Evolutionary conservation across 257 asterid genomes (phyloP).

Genomic region (Dorcoceras hygrometricum): DNA sequence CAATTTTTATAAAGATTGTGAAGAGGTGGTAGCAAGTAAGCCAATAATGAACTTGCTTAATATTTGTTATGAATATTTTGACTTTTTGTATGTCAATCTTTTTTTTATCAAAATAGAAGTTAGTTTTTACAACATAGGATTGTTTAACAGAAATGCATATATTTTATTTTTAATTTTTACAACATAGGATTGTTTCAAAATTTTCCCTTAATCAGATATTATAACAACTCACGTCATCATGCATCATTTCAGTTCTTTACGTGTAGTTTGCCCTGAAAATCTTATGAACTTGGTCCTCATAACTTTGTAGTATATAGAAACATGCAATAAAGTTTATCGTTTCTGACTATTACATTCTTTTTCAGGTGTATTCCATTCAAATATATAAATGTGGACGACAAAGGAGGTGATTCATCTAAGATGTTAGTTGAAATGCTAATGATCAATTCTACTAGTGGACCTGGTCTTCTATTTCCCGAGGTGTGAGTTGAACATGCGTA

Average conservation of each 20-base stretch:
- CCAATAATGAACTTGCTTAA: too few species aligned
- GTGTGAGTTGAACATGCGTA: constrained; percentile 34
- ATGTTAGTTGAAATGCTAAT: constrained; percentile 68
- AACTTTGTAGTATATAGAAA: too few species aligned
- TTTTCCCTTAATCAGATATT: not conserved
- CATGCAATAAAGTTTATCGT: constrained; percentile 3
- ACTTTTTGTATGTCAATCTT: too few species aligned
- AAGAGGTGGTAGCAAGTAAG: too few species aligned
- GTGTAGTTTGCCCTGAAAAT: not conserved
- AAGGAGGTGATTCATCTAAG: constrained; percentile 42
- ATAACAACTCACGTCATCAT: not conserved
- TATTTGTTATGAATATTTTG: too few species aligned
- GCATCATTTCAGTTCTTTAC: not conserved
- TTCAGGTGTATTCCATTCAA: constrained; percentile 85
- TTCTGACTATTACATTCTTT: constrained; percentile 30
- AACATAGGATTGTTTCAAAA: too few species aligned
- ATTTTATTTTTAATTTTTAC: too few species aligned
- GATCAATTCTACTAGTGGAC: constrained; percentile 92
- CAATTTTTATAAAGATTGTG: too few species aligned
- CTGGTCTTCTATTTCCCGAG: constrained; percentile 96
- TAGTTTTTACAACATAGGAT: too few species aligned
- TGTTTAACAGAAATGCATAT: too few species aligned
- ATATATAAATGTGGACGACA: constrained; percentile 40
- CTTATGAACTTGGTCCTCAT: not conserved
- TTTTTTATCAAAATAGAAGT: too few species aligned